A percentile compares a stretch with the other conserved stretches of the same genome.
Evolutionary conservation across 2,329 filamentous ascomycete genomes (phyloP).

Genomic region (Chalaropsis ovoidea): DNA sequence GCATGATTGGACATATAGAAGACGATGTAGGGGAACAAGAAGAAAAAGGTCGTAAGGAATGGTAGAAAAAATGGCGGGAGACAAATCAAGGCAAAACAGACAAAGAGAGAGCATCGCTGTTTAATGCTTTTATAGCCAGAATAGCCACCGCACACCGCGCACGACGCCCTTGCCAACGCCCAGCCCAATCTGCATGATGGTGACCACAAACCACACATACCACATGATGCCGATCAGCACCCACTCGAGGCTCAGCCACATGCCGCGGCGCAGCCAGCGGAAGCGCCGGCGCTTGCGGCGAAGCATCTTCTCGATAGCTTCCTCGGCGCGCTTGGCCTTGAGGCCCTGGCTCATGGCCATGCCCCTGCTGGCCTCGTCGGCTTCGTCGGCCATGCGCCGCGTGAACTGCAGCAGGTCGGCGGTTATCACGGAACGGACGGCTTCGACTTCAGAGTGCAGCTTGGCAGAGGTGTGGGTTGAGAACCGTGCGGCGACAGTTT

Average conservation of each 20-base stretch:
- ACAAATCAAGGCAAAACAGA: neutral
- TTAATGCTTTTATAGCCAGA: conserved; percentile 54
- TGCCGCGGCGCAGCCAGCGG: conserved; percentile 62
- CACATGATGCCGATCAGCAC: conserved; percentile 80
- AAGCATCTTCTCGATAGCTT: conserved; percentile 67
- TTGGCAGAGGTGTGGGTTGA: conserved; percentile 45
- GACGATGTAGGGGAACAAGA: neutral
- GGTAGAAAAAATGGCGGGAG: neutral
- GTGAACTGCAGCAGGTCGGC: conserved; percentile 52
- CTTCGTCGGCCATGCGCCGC: conserved; percentile 61
- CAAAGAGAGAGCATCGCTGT: neutral
- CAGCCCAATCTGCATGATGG: conserved; percentile 57
- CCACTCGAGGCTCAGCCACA: conserved; percentile 83
- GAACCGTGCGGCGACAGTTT: conserved; percentile 50
- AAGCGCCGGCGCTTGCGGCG: conserved; percentile 57
- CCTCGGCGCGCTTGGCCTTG: conserved; percentile 68
- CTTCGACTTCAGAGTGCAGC: conserved; percentile 42
- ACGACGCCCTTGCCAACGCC: conserved; percentile 52
- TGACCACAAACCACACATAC: conserved; percentile 86
- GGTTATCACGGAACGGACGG: conserved; percentile 39
- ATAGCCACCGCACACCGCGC: conserved; percentile 61
- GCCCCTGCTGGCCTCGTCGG: conserved; percentile 66
- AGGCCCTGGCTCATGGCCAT: conserved; percentile 67
- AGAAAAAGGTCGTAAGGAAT: neutral
- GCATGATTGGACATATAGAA: neutral